Evolutionary conservation across 1,284 basidiomycete genomes (phyloP).

Genomic region (Fereydounia khargensis): DNA sequence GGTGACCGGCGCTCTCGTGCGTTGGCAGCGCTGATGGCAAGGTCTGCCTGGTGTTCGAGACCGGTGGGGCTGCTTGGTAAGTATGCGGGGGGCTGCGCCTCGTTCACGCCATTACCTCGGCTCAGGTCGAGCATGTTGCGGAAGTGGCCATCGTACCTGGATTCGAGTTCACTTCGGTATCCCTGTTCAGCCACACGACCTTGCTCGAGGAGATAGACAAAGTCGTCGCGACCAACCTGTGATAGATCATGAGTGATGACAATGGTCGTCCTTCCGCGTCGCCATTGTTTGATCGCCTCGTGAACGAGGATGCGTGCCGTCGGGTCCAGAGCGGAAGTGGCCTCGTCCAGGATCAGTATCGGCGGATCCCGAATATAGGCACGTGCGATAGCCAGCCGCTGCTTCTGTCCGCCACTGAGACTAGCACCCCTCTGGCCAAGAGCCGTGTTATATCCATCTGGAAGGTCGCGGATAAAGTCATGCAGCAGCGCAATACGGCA

Average conservation of each 20-base stretch:
- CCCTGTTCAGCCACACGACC: conserved; percentile 85
- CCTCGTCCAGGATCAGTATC: conserved; percentile 91
- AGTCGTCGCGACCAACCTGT: conserved; percentile 74
- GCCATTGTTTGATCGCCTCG: conserved; percentile 80
- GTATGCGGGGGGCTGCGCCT: too few relatives aligned
- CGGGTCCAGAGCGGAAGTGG: conserved; percentile 89
- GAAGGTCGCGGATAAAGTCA: conserved; percentile 78
- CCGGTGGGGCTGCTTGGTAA: too few relatives aligned
- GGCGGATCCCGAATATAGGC: conserved; percentile 82
- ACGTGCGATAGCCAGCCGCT: conserved; percentile 85
- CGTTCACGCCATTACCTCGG: too few relatives aligned
- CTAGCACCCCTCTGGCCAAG: conserved; percentile 70
- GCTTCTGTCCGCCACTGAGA: conserved; percentile 88
- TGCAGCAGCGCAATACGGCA: conserved; percentile 83
- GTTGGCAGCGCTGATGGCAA: too few relatives aligned
- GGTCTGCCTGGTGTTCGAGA: too few relatives aligned
- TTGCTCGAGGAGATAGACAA: conserved; percentile 84
- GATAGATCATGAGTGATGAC: conserved; percentile 94
- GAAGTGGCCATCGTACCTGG: conserved; percentile 1
- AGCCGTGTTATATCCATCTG: conserved; percentile 81
- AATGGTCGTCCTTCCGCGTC: conserved; percentile 81
- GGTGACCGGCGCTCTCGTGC: too few relatives aligned
- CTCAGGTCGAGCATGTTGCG: not conserved
- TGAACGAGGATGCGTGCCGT: conserved; percentile 84
- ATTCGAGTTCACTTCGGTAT: conserved; percentile 72